Evolutionary conservation across 2,329 filamentous ascomycete genomes (phyloP).

Genomic region (Allantophomopsis cytisporea): DNA sequence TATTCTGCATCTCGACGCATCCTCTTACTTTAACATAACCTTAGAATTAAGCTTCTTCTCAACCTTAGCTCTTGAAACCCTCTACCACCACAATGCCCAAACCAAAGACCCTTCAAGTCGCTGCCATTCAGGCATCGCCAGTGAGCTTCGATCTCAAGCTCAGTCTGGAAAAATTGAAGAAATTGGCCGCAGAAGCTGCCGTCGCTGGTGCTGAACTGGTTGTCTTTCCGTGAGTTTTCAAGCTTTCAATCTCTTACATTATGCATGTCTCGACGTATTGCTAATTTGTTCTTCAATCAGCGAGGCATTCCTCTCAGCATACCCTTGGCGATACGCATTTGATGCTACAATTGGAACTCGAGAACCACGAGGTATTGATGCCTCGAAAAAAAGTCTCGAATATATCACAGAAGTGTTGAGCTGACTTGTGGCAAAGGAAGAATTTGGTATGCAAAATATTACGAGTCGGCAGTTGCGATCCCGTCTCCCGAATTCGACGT

Average conservation of each 20-base stretch:
- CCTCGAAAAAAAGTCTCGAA: too few relatives aligned
- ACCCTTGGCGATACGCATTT: constrained; percentile 27
- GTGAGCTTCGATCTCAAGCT: constrained; percentile 23
- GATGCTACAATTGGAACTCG: constrained; percentile 26
- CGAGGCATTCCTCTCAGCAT: constrained; percentile 26
- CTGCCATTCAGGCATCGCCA: constrained; percentile 25
- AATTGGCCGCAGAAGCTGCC: constrained; percentile 21
- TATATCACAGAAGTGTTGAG: too few relatives aligned
- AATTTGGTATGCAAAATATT: constrained; percentile 25
- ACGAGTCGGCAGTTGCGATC: constrained; percentile 23
- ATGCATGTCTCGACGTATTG: too few relatives aligned
- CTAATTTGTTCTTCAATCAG: too few relatives aligned
- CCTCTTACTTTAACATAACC: too few relatives aligned
- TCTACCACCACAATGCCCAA: too few relatives aligned
- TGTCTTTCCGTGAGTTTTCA: constrained; percentile 24
- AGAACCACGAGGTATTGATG: constrained; percentile 21
- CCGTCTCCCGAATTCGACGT: constrained; percentile 22
- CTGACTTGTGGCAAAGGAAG: too few relatives aligned
- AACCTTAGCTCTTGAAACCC: too few relatives aligned
- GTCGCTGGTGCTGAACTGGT: constrained; percentile 22
- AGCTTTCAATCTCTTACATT: too few relatives aligned
- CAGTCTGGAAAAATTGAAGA: constrained; percentile 21
- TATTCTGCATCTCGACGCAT: too few relatives aligned
- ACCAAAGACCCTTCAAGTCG: too few relatives aligned
- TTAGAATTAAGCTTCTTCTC: too few relatives aligned